A percentile compares a stretch with the other conserved stretches of the same genome.
These are phyloP conservation scores for Pseudoturritis turrita DNA, from an alignment of 345 rosid genomes.

Conservation along the genomic window DNA sequence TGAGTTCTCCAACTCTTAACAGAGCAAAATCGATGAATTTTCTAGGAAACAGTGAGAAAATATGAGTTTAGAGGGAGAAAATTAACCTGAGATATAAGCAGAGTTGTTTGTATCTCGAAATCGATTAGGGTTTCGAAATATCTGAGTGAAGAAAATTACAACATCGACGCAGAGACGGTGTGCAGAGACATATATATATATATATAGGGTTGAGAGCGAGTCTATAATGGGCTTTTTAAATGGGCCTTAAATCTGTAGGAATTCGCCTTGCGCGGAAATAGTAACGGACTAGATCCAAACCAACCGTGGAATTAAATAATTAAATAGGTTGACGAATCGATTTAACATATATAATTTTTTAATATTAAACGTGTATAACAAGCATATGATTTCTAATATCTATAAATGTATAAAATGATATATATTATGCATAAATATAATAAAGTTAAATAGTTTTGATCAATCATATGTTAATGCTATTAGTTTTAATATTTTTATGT, in stretches of 20 bases:
- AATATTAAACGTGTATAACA: no score
- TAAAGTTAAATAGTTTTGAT: no score
- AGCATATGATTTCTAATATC: no score
- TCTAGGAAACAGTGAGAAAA: not conserved
- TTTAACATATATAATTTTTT: no score
- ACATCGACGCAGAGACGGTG: not conserved
- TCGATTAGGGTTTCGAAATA: constrained; percentile 44
- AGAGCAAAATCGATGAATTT: not conserved
- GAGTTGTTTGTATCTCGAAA: constrained; percentile 6
- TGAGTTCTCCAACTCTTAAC: not conserved
- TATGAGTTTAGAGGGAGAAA: not conserved
- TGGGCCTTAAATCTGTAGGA: not conserved
- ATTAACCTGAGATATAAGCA: constrained; percentile 33
- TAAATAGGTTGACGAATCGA: no score
- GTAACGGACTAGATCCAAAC: no score
- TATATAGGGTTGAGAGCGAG: not conserved
- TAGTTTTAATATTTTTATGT: no score
- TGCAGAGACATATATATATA: not conserved
- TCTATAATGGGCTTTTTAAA: not conserved
- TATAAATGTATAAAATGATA: no score
- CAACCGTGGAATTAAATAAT: no score
- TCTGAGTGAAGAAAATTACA: constrained; percentile 40
- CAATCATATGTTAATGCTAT: no score
- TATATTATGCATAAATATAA: no score
- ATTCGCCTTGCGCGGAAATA: no score